Percentiles rank a stretch among this genome's conserved stretches.
These are phyloP conservation scores for Naganishia cerealis DNA, from an alignment of 1,284 basidiomycete species.

Conservation along the genomic window DNA sequence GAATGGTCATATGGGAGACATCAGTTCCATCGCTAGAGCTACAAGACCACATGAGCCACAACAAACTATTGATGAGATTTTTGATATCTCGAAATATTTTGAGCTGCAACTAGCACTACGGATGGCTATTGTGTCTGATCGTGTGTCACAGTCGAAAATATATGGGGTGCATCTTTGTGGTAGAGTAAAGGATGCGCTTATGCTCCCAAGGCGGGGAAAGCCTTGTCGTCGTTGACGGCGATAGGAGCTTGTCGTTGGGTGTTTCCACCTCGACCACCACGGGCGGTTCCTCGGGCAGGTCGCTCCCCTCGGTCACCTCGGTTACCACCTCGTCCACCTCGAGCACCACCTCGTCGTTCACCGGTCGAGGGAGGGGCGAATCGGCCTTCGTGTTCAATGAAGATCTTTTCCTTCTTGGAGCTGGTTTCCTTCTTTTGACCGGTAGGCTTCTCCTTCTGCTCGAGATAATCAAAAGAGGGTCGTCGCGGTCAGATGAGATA, in stretches of 20 bases:
- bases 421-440: conserved; percentile 43
- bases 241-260: conserved; percentile 48
- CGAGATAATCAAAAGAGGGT: not conserved
- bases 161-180: not conserved
- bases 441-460: conserved; percentile 42
- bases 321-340: conserved; percentile 52
- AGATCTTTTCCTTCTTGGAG: conserved; percentile 54
- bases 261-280: conserved; percentile 38
- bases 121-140: conserved; percentile 15
- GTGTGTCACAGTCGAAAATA: not conserved
- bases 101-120: conserved; percentile 10
- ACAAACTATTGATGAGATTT: conserved; percentile 16
- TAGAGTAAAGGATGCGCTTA: conserved; percentile 34
- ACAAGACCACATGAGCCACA: conserved; percentile 27
- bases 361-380: conserved; percentile 48
- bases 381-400: conserved; percentile 53
- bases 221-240: conserved; percentile 72
- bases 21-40: conserved; percentile 27
- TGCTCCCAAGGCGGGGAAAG: conserved; percentile 73
- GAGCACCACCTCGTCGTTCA: conserved; percentile 37
- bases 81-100: conserved; percentile 4
- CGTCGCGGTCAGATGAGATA: not conserved
- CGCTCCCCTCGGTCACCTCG: conserved; percentile 40
- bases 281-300: conserved; percentile 32
- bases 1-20: conserved; percentile 23